Evolutionary conservation across 1,284 basidiomycete species (phyloP), one percentile per base, ranked within the genome.

Genomic region (Ustilago vetiveriae): DNA sequence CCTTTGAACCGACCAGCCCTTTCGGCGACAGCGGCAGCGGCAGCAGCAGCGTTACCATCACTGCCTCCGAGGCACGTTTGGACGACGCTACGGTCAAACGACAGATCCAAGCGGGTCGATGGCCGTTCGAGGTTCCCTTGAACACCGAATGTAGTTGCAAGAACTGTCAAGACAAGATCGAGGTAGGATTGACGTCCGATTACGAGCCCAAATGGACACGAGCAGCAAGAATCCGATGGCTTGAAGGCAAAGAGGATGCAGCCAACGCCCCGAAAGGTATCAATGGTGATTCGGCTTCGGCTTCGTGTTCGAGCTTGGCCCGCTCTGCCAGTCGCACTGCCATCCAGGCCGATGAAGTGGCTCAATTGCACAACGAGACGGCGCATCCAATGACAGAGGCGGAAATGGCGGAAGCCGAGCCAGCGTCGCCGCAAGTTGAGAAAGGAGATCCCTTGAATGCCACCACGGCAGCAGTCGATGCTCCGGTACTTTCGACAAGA

Each of bases 101-200:
- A 16, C 33, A 64, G 19, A 42, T 64, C 7, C 49, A 55, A 48
- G 60, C 60, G 0, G 66, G 60, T n/a, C 27, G 66, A 23, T 64
- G 66, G 66, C 66, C 66, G 2, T 63, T 69, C 16, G 59, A 64
- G 27, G 58, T 42, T n/a, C 66, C 56, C 3, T 43, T 69, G 40
- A 69, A 69, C 13, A 42, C 24, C 5, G 66, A 69, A 26, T 69
- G 66, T 43, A 69, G 54, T 49, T 69, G 66, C 52, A 69, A 60
- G 40, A 54, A 63, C 37, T 69, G 66, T 48, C 54, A 59, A 40
- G 44, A 50, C 4, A 53, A 21, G 40, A 69, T 69, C 52, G 55
- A 63, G 24, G 51, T 69, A n/a, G 66, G 54, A 10, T 29, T 64
- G 43, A 41, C 35, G 16, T 47, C 50, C 38, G 30, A 63, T 32